Percentiles rank a stretch among this genome's conserved stretches.
Conservation (phyloP, 163 green algal genomes). For the Chloromonas sp. region DNA sequence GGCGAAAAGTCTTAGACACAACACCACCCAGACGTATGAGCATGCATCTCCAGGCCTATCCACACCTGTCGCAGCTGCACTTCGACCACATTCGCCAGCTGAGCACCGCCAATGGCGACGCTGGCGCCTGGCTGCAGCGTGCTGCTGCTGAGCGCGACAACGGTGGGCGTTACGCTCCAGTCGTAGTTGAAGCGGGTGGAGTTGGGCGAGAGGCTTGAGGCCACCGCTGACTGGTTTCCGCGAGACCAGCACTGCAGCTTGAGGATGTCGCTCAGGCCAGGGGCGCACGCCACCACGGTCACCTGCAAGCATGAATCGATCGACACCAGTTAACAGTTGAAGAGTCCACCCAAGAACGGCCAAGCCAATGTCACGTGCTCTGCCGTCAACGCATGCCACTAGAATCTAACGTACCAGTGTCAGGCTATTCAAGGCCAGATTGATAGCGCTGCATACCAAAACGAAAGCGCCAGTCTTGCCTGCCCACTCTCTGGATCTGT, state of each 20-base stretch:
- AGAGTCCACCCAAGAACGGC: neutral
- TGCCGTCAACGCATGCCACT: too few species aligned
- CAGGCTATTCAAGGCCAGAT: too few species aligned
- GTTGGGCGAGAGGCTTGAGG: neutral
- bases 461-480: too few species aligned
- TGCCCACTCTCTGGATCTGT: too few species aligned
- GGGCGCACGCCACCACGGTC: constrained; percentile 16
- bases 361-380: too few species aligned
- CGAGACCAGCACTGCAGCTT: constrained; percentile 13
- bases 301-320: neutral
- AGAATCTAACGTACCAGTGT: too few species aligned
- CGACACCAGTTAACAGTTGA: too few species aligned
- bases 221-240: neutral
- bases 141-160: neutral
- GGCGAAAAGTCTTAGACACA: too few species aligned
- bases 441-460: too few species aligned
- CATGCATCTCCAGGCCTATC: too few species aligned
- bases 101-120: neutral
- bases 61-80: constrained; percentile 5
- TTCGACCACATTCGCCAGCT: neutral
- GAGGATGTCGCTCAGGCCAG: constrained; percentile 5
- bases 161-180: constrained; percentile 1
- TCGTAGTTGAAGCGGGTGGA: neutral
- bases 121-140: neutral
- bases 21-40: too few species aligned